Conservation (phyloP, 371 early-diverging fungal species). For the Paraphysoderma sedebokerense region DNA sequence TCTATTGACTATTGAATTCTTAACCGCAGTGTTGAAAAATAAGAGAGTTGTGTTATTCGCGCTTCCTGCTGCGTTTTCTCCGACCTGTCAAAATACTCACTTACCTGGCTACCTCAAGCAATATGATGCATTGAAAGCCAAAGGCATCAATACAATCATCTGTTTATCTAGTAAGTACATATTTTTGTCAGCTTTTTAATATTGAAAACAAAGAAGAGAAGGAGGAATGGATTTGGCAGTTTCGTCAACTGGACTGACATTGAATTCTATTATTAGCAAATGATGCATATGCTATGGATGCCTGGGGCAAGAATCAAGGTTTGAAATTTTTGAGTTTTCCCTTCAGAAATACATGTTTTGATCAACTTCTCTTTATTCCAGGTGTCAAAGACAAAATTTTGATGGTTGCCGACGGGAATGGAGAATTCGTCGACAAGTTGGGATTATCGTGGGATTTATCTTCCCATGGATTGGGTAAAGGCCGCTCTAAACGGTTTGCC, state of each 20-base stretch:
- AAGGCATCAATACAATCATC: constrained; percentile 42
- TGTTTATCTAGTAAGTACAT: no score
- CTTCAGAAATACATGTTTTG: neutral
- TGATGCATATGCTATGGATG: constrained; percentile 54
- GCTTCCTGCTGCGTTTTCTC: no score
- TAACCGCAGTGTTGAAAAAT: no score
- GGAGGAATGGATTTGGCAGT: no score
- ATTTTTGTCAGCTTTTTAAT: no score
- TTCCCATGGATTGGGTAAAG: constrained; percentile 25
- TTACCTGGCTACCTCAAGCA: constrained; percentile 45
- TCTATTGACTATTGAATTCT: no score
- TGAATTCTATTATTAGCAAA: no score
- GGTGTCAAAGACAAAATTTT: constrained; percentile 15
- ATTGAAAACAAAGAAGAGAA: no score
- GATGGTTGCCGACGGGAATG: constrained; percentile 45
- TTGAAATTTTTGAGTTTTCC: neutral
- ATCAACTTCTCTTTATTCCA: neutral
- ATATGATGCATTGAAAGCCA: constrained; percentile 29
- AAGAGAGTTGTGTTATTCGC: no score
- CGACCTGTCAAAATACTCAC: no score
- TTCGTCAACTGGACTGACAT: no score
- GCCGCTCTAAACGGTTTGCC: constrained; percentile 48
- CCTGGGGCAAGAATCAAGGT: constrained; percentile 35
- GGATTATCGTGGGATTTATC: constrained; percentile 42
- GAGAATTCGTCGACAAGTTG: constrained; percentile 37